These are phyloP conservation scores for Colletotrichum falcatum DNA, from an alignment of 2,329 filamentous ascomycete genomes.

Conservation along the genomic window DNA sequence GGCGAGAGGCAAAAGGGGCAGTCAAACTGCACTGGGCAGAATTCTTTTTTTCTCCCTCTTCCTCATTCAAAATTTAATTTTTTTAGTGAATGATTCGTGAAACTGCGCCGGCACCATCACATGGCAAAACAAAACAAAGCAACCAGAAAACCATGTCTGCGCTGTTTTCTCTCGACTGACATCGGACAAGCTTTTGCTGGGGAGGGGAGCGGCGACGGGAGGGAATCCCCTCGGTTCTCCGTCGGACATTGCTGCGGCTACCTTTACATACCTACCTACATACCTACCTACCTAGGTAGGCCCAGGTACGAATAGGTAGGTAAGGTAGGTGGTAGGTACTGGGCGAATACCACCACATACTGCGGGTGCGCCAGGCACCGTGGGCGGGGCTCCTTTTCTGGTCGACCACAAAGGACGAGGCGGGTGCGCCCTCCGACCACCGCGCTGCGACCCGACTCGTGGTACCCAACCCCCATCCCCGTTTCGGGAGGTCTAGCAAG, in stretches of 20 bases:
- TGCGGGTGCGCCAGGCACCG: not conserved
- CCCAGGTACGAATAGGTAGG: too few species aligned
- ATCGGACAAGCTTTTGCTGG: conserved; percentile 16
- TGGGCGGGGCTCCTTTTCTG: conserved; percentile 10
- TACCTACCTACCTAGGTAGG: too few species aligned
- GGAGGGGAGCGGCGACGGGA: not conserved
- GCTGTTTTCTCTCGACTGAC: conserved; percentile 15
- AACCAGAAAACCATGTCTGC: conserved; percentile 32
- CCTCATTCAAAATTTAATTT: not conserved
- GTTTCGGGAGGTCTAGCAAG: conserved; percentile 34
- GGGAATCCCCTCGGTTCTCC: not conserved
- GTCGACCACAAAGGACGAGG: too few species aligned
- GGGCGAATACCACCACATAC: too few species aligned
- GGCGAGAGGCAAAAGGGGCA: not conserved
- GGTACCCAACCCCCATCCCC: not conserved
- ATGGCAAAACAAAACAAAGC: conserved; percentile 15
- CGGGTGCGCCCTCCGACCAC: conserved; percentile 28
- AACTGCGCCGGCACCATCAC: conserved; percentile 17
- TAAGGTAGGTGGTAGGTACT: too few species aligned
- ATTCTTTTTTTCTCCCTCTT: too few species aligned
- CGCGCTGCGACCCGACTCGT: conserved; percentile 9
- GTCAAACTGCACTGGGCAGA: not conserved
- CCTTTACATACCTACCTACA: too few species aligned
- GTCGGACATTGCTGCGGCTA: not conserved
- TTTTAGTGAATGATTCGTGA: not conserved